Percentiles rank a stretch among this genome's conserved stretches.
Conservation (phyloP, 1,284 basidiomycete species). For the Pascua guehoae region DNA sequence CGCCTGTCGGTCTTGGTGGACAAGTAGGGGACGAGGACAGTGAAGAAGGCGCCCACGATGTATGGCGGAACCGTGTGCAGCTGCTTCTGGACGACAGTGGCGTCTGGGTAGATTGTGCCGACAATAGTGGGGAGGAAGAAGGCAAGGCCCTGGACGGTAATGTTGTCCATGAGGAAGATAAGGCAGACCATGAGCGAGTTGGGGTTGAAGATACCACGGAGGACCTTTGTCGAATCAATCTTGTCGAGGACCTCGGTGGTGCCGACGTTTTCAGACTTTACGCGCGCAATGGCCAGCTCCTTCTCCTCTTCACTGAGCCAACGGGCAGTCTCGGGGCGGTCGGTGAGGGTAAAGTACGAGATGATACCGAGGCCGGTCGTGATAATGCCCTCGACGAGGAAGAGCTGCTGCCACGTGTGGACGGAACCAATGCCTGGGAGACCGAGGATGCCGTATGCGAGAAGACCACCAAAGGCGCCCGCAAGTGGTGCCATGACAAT, state of each 20-base stretch:
- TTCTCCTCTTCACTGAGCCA: constrained; percentile 27
- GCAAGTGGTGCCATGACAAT: constrained; percentile 17
- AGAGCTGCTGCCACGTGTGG: constrained; percentile 18
- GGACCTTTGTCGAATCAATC: constrained; percentile 23
- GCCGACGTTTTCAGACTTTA: constrained; percentile 47
- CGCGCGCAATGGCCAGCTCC: constrained; percentile 23
- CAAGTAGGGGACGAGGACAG: constrained; percentile 29
- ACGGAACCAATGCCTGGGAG: constrained; percentile 10
- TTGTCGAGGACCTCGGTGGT: constrained; percentile 34
- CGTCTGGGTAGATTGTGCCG: constrained; percentile 41
- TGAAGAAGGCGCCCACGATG: constrained; percentile 35
- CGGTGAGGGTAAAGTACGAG: constrained; percentile 34
- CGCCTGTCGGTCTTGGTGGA: constrained; percentile 39
- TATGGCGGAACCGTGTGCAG: constrained; percentile 46
- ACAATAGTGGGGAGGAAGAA: constrained; percentile 47
- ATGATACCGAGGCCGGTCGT: constrained; percentile 17
- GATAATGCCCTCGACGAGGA: constrained; percentile 20
- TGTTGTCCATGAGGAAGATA: constrained; percentile 49
- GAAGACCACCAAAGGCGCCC: constrained; percentile 19
- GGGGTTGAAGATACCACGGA: constrained; percentile 26
- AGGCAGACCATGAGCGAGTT: constrained; percentile 27
- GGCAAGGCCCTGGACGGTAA: constrained; percentile 39
- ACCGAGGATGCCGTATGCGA: constrained; percentile 18
- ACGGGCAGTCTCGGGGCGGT: constrained; percentile 32
- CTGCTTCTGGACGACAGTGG: constrained; percentile 39